Conservation (phyloP, 148 eudicot species). For the Rhododendron vialii region DNA sequence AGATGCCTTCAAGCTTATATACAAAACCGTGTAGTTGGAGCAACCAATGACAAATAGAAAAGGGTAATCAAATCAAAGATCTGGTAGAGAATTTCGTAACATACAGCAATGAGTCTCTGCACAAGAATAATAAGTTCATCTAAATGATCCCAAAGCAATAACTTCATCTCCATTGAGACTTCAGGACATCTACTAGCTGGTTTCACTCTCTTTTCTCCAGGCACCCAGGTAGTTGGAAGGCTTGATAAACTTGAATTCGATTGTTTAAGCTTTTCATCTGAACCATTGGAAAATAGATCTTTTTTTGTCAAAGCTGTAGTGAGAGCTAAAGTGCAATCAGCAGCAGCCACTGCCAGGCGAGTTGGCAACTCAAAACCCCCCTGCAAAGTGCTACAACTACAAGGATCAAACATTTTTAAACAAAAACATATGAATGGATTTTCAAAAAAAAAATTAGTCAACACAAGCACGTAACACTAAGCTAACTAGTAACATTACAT, state of each 20-base stretch:
- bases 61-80: neutral
- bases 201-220: slow-evolving; percentile 29
- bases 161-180: slow-evolving; percentile 32
- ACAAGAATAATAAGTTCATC: slow-evolving; percentile 58
- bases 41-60: neutral
- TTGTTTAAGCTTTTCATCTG: slow-evolving; percentile 25
- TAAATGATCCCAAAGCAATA: slow-evolving; percentile 66
- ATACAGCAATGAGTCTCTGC: slow-evolving; percentile 56
- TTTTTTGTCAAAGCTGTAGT: slow-evolving; percentile 48
- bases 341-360: slow-evolving; percentile 76
- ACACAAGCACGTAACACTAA: neutral
- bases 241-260: slow-evolving; percentile 15
- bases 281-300: slow-evolving; percentile 19
- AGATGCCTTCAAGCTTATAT: neutral
- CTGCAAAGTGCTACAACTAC: slow-evolving; percentile 50
- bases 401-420: neutral
- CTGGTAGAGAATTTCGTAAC: slow-evolving; percentile 18
- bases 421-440: neutral
- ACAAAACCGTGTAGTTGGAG: no score
- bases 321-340: slow-evolving; percentile 63
- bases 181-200: slow-evolving; percentile 29
- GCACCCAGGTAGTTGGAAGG: slow-evolving; percentile 16
- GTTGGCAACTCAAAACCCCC: slow-evolving; percentile 89
- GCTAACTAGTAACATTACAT: neutral
- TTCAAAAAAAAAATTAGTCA: neutral